These are phyloP conservation scores for Ramalina intermedia DNA, from an alignment of 495 filamentous ascomycete genomes.

Conservation along the genomic window DNA sequence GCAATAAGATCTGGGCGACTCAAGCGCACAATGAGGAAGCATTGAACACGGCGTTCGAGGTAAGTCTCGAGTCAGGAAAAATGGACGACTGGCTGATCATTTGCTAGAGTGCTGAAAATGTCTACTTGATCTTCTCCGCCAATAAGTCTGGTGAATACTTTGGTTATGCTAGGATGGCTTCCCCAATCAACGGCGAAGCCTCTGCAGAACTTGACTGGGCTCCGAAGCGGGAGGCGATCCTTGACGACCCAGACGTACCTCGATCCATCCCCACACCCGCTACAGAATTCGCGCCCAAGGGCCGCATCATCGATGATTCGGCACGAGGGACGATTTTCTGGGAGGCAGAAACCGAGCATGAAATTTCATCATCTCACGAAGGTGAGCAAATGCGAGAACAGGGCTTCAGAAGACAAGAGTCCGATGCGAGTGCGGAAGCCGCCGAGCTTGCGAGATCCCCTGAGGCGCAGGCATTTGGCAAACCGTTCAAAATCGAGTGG, in stretches of 20 bases:
- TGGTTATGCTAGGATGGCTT: slow-evolving; percentile 86
- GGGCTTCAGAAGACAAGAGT: slow-evolving; percentile 14
- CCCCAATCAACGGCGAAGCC: slow-evolving; percentile 64
- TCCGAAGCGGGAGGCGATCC: slow-evolving; percentile 37
- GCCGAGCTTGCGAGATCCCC: slow-evolving; percentile 25
- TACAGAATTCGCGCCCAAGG: slow-evolving; percentile 67
- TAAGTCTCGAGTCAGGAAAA: slow-evolving; percentile 25
- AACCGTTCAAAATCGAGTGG: slow-evolving; percentile 90
- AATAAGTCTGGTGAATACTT: slow-evolving; percentile 99
- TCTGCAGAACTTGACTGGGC: slow-evolving; percentile 50
- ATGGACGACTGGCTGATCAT: slow-evolving; percentile 4
- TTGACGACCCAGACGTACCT: slow-evolving; percentile 47
- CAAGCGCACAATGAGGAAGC: slow-evolving; percentile 81
- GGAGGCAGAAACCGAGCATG: slow-evolving; percentile 63
- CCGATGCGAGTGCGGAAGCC: slow-evolving; percentile 20
- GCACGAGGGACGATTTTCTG: slow-evolving; percentile 92
- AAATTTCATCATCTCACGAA: slow-evolving; percentile 21
- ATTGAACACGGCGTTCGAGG: slow-evolving; percentile 76
- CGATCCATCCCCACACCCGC: slow-evolving; percentile 64
- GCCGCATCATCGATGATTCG: slow-evolving; percentile 85
- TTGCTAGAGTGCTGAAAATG: slow-evolving; percentile 60
- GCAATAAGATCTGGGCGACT: slow-evolving; percentile 84
- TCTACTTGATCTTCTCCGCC: slow-evolving; percentile 93
- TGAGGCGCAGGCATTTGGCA: slow-evolving; percentile 61
- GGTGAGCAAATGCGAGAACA: slow-evolving; percentile 27